phyloP scores from a whole-genome alignment of 2,329 filamentous ascomycete species.

The Westerdykella sp. region DNA sequence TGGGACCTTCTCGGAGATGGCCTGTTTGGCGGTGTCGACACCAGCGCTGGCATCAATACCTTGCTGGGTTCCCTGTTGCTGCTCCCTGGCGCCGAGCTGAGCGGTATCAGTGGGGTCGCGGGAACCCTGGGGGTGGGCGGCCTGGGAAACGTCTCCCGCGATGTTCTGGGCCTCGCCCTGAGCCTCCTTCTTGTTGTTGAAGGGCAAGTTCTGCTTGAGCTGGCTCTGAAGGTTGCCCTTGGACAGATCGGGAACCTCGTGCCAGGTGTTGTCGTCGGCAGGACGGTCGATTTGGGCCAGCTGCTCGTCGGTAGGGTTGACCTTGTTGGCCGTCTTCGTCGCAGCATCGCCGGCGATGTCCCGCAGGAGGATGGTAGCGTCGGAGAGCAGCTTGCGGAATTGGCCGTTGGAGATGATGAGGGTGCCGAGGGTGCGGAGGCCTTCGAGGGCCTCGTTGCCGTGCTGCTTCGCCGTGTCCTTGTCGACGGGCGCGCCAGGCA shows the following conservation, averaged over 20 bases:
- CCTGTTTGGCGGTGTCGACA: constrained; percentile 49
- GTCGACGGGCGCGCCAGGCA: constrained; percentile 61
- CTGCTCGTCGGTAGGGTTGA: constrained; percentile 73
- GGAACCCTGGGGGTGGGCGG: constrained; percentile 51
- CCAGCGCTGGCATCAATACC: constrained; percentile 51
- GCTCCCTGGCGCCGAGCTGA: constrained; percentile 45
- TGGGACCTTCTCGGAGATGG: constrained; percentile 56
- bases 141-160: constrained; percentile 51
- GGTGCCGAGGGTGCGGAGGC: constrained; percentile 79
- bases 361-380: constrained; percentile 72
- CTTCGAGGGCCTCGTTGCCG: constrained; percentile 74
- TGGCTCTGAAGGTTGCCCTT: constrained; percentile 64
- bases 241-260: constrained; percentile 73
- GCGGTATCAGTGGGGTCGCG: constrained; percentile 52
- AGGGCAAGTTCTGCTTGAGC: constrained; percentile 53
- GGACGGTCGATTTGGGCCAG: constrained; percentile 73
- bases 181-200: constrained; percentile 53
- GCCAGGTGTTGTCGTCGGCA: constrained; percentile 89
- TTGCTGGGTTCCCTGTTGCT: constrained; percentile 42
- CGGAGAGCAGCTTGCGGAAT: constrained; percentile 80
- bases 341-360: constrained; percentile 92
- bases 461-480: constrained; percentile 77
- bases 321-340: constrained; percentile 63
- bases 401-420: constrained; percentile 93
- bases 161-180: constrained; percentile 45